Conservation (phyloP, 208 protist species). For the Crithidia mellificae region DNA sequence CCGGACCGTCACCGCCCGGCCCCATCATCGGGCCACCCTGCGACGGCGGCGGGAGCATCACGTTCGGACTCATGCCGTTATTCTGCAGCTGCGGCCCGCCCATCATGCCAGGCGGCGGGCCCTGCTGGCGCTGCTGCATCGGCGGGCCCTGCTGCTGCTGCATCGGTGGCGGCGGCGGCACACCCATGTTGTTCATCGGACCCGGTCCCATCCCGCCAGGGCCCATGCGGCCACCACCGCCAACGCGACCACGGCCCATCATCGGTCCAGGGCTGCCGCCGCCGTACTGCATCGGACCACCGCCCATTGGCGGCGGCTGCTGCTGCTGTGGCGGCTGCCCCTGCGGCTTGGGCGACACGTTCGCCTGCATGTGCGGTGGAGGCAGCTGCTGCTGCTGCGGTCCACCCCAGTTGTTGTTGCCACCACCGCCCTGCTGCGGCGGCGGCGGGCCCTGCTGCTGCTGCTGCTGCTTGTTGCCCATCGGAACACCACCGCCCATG, state of each 20-base stretch:
- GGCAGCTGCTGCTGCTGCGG: conserved; percentile 18
- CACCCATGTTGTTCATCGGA: conserved; percentile 31
- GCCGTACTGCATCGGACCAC: conserved; percentile 24
- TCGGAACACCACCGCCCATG: conserved; percentile 22
- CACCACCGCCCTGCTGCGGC: conserved; percentile 6
- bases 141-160: conserved; percentile 25
- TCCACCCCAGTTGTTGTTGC: conserved; percentile 31
- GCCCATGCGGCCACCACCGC: conserved; percentile 10
- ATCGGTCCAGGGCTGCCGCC: conserved; percentile 23
- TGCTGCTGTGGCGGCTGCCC: conserved; percentile 23
- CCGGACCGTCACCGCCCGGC: conserved; percentile 12
- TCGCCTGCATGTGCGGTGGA: conserved; percentile 31
- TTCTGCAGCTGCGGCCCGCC: conserved; percentile 14
- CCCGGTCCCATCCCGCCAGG: conserved; percentile 12
- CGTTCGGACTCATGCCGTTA: conserved; percentile 17
- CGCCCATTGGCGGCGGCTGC: conserved; percentile 26
- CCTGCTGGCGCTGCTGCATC: conserved; percentile 26
- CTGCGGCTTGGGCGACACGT: conserved; percentile 29
- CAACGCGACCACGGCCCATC: conserved; percentile 25
- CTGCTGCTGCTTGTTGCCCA: conserved; percentile 28
- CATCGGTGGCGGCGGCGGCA: conserved; percentile 19
- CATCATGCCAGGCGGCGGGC: conserved; percentile 24
- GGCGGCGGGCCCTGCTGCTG: conserved; percentile 14
- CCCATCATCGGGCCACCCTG: conserved; percentile 28
- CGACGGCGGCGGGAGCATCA: conserved; percentile 28